A percentile compares a stretch with the other conserved stretches of the same genome.
Conservation (phyloP, 352 stramenopile species). For the Aphanomyces stellatus region DNA sequence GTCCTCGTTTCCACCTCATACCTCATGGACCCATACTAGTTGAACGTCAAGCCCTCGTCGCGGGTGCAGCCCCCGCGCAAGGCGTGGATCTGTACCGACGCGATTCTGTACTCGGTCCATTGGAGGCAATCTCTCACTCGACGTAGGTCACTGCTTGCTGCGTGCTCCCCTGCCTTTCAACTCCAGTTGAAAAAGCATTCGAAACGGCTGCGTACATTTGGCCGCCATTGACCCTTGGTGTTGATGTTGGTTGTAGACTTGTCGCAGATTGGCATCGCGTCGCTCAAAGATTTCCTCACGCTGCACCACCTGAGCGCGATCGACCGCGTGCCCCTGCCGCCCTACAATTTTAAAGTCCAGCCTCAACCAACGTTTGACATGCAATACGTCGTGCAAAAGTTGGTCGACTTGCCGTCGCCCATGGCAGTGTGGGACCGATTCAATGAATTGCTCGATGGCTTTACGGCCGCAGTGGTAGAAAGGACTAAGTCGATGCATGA, state of each 20-base stretch:
- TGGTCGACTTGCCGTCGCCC: background rate
- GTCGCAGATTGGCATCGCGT: background rate
- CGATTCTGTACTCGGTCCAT: constrained; percentile 7
- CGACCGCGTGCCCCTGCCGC: background rate
- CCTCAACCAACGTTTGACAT: background rate
- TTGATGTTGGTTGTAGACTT: background rate
- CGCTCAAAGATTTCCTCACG: constrained; percentile 8
- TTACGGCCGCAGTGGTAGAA: background rate
- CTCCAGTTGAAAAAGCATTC: background rate
- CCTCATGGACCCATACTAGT: background rate
- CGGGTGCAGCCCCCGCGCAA: background rate
- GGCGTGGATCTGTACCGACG: constrained; percentile 14
- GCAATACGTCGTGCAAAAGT: background rate
- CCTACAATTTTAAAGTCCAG: constrained; percentile 6
- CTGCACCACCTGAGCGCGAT: constrained; percentile 1
- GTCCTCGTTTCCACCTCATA: background rate
- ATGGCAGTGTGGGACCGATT: background rate
- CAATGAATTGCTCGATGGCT: background rate
- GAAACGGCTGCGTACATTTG: background rate
- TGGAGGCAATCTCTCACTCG: too few species aligned
- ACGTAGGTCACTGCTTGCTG: background rate
- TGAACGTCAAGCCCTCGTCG: background rate
- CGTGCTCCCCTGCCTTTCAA: background rate
- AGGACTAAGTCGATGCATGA: background rate
- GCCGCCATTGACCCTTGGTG: background rate